phyloP scores from a whole-genome alignment of 176 grass and related monocot species.

The Oryza coarctata region DNA sequence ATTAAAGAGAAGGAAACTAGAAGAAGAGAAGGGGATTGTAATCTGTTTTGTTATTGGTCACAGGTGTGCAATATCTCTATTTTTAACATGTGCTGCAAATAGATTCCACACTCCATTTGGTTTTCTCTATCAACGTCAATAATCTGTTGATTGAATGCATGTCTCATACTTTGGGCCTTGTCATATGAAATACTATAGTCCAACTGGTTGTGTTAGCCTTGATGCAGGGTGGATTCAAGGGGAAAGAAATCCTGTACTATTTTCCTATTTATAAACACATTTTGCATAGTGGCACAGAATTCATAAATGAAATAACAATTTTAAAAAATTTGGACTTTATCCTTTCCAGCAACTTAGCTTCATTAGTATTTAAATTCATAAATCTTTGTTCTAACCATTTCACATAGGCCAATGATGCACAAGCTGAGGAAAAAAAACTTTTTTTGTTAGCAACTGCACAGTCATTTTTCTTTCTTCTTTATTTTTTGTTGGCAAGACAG shows the following conservation, averaged over 20 bases:
- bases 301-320: not conserved
- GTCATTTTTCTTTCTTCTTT: not conserved
- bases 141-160: not conserved
- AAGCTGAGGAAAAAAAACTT: not conserved
- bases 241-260: not conserved
- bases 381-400: constrained; percentile 1
- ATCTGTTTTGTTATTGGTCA: constrained; percentile 95
- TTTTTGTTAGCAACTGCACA: not conserved
- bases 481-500: not conserved
- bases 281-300: not conserved
- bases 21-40: constrained; percentile 81
- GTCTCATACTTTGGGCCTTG: not conserved
- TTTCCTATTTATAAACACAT: not conserved
- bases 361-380: not conserved
- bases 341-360: not conserved
- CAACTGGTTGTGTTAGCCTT: not conserved
- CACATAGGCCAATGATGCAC: not conserved
- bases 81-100: not conserved
- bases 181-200: not conserved
- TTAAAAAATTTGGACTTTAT: not conserved
- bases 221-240: not conserved
- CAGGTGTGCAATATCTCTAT: constrained; percentile 53
- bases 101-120: not conserved
- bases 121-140: not conserved
- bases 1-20: constrained; percentile 71